Evolutionary conservation across 2,329 filamentous ascomycete species (phyloP).

Genomic region (Cladorrhinum sp.): DNA sequence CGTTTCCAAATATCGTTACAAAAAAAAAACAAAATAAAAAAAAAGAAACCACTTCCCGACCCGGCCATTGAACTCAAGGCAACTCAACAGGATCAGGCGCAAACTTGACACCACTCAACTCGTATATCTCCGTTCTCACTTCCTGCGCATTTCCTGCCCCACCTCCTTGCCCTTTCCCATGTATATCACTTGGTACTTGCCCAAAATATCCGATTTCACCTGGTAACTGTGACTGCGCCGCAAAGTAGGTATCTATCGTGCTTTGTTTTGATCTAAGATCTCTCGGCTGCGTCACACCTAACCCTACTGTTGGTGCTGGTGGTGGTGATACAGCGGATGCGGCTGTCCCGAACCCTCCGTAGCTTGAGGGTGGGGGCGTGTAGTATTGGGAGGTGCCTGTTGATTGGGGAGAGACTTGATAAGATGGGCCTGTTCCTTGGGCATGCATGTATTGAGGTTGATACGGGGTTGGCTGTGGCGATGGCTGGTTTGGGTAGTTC

Average conservation of each 20-base stretch:
- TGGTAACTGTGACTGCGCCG: background rate
- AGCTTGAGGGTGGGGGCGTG: background rate
- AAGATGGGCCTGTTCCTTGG: background rate
- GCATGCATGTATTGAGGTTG: background rate
- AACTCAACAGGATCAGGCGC: slow-evolving; percentile 2
- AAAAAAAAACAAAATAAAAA: background rate
- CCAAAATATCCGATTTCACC: background rate
- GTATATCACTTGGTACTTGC: background rate
- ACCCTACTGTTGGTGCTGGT: background rate
- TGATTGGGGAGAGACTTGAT: background rate
- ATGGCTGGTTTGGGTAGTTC: background rate
- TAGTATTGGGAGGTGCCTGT: background rate
- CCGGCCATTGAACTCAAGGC: background rate
- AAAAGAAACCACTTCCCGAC: too few relatives aligned
- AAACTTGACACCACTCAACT: background rate
- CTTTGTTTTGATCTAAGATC: background rate
- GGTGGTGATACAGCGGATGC: background rate
- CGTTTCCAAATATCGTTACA: too few relatives aligned
- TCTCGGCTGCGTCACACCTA: background rate
- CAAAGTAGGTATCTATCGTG: background rate
- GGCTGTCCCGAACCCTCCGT: background rate
- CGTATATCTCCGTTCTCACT: background rate
- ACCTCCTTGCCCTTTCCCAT: background rate
- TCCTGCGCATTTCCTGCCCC: background rate
- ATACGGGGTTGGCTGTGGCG: background rate